Base-by-base conservation (phyloP, 1,284 basidiomycete genomes). In the Cutaneotrichosporon dermatis region DNA sequence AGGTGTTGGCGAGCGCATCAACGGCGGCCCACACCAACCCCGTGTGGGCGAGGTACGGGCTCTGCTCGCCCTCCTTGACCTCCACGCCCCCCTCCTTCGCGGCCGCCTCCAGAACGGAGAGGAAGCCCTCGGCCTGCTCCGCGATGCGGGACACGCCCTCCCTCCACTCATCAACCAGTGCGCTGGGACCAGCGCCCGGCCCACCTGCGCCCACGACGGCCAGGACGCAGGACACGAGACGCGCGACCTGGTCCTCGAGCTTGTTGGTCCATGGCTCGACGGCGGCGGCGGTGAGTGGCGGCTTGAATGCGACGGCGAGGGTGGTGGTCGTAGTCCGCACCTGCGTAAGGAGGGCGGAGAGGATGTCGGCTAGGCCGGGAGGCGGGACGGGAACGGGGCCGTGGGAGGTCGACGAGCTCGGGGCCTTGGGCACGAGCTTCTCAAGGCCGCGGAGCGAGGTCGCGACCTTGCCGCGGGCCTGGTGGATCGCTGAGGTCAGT, bases 21-120 rank as follows among this genome's bases (percentile, higher is more conserved):
- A 75, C 68, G 1, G 66, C 63, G 10, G 73, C 71, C 73, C 74
- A 76, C 4, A 77, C 68, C 59, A 70, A 55, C 1, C 72, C 75
- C 3, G 74, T 77, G 37, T 75, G 68, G 15, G 65, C 48, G 8
- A 76, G 65, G 54, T 77, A 76, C 11, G 68, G 61, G 42, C 65
- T 69, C 11, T 65, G 51, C 3, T 51, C 57, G 34, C 35, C 55
- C 44, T 57, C 56, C 16, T 40, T 49, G 7, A 39, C 34, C 13
- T 42, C 55, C 25, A 51, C 36, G 36, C 56, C 62, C 2, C 59
- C 63, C 6, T 58, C 51, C 8, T 37, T 25, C 16, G 51, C 52
- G 6, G 51, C 57, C 7, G 57, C 50, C 36, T 61, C 59, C 39
- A 76, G 55, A 2, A 67, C 65, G 2, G 60, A 54, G 12, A 75